These are phyloP conservation scores for Entomortierella parvispora DNA, from an alignment of 192 early-diverging fungal genomes.

Conservation along the genomic window DNA sequence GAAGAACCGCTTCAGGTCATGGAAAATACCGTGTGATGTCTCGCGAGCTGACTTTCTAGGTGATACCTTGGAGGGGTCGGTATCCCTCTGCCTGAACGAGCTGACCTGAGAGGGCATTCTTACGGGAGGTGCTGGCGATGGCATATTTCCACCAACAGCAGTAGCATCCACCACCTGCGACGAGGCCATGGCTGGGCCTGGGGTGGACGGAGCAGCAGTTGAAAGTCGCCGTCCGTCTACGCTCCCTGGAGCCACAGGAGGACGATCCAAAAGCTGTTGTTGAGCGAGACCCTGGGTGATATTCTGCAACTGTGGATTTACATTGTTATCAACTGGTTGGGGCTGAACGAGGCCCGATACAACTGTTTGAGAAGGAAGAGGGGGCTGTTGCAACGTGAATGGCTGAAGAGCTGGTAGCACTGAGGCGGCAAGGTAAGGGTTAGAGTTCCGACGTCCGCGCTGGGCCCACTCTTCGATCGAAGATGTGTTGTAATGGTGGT, in stretches of 20 bases:
- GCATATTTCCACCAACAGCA: not conserved
- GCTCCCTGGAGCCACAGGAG: too few relatives aligned
- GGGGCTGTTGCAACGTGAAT: slow-evolving; percentile 20
- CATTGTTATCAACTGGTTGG: not conserved
- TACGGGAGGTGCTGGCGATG: slow-evolving; percentile 5
- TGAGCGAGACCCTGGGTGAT: not conserved
- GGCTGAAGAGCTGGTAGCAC: not conserved
- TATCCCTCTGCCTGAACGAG: slow-evolving; percentile 10
- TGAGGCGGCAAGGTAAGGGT: not conserved
- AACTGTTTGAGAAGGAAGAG: slow-evolving; percentile 3
- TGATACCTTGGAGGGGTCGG: slow-evolving; percentile 5
- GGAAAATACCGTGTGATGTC: slow-evolving; percentile 52
- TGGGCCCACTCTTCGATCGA: slow-evolving; percentile 9
- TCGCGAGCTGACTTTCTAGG: slow-evolving; percentile 17
- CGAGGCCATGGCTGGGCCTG: not conserved
- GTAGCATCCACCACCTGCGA: slow-evolving; percentile 10
- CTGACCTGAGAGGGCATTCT: not conserved
- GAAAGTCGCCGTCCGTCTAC: not conserved
- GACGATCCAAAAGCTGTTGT: too few relatives aligned
- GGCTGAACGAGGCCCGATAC: not conserved
- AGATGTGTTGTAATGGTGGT: not conserved
- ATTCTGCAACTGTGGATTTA: not conserved
- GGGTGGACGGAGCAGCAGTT: slow-evolving; percentile 11
- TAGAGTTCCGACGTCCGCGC: not conserved
- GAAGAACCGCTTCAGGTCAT: slow-evolving; percentile 65